Base-by-base conservation (phyloP, 495 filamentous ascomycete genomes). In the Choiromyces venosus region DNA sequence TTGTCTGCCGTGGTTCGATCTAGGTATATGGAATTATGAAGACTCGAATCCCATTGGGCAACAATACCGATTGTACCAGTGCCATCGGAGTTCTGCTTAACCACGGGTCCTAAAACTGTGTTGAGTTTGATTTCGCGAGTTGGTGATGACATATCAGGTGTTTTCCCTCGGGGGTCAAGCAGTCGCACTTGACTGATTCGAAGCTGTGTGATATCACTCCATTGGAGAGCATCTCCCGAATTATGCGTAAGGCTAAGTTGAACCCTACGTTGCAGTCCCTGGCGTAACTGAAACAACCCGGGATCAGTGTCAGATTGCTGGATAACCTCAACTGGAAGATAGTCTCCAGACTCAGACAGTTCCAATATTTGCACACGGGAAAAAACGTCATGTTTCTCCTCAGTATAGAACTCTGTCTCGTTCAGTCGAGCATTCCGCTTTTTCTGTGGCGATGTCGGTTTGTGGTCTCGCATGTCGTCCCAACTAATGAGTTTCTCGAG, bases 401-500 rank as follows among this genome's bases (percentile, higher is more conserved):
- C 92, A 0, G 88, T 92, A 79, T 91, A 97, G 81, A 93, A 99
- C 75, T 98, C 93, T 1, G 90, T 88, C 82, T 99, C 95, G 52
- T 91, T 89, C 76, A 99, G 88, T 33, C 95, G 86, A 9, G 93
- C 88, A 44, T 85, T 85, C 79, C 90, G 91, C 39, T 86, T 85
- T 78, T 90, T 88, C 73, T 88, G 86, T 65, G 83, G 83, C 0
- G 84, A 81, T 37, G 79, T 78, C 8, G 85, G 85, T 25, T 75
- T 81, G 16, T 89, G 86, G 79, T 98, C 94, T 65, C 93, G 88
- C 89, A 99, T 97, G 80, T 97, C 96, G 82, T 99, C 95, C 95
- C 95, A 99, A 82, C 96, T 98, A 6, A 99, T 87, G 44, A 99
- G 86, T 83, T 97, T 98, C 80, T 99, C 95, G 8, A 99, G 87